These are phyloP conservation scores for Chamaecyparis obtusa DNA, from an alignment of 75 land plant genomes.

Conservation along the genomic window DNA sequence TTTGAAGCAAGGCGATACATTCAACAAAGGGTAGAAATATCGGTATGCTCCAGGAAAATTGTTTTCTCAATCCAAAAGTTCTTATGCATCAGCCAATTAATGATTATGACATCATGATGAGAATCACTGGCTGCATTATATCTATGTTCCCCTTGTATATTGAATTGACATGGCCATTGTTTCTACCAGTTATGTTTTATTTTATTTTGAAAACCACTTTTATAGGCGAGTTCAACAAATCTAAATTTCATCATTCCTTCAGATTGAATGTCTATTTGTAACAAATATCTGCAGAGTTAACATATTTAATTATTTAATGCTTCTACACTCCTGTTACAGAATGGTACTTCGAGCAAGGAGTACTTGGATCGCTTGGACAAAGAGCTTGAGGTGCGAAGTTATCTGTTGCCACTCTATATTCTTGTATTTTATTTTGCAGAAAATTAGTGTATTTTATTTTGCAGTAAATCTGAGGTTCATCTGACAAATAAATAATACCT, in stretches of 20 bases:
- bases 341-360: conserved; percentile 68
- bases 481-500: background rate
- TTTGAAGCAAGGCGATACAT: conserved; percentile 63
- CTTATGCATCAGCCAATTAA: background rate
- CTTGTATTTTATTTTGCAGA: background rate
- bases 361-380: conserved; percentile 67
- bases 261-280: background rate
- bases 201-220: background rate
- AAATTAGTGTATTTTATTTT: background rate
- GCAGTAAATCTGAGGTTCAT: background rate
- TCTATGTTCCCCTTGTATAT: conserved; percentile 2
- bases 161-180: background rate
- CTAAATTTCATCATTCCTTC: background rate
- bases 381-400: conserved; percentile 70
- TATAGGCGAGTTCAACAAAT: background rate
- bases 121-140: conserved; percentile 9
- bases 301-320: background rate
- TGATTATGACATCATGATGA: background rate
- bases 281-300: background rate
- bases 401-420: background rate
- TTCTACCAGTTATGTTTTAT: background rate
- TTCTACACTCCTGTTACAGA: conserved; percentile 35
- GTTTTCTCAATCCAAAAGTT: background rate
- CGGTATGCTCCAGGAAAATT: conserved; percentile 30
- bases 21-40: conserved; percentile 65